A percentile compares a stretch with the other conserved stretches of the same genome.
These are phyloP conservation scores for Phaeosphaeriaceae sp. DNA, from an alignment of 2,329 filamentous ascomycete genomes.

Conservation along the genomic window DNA sequence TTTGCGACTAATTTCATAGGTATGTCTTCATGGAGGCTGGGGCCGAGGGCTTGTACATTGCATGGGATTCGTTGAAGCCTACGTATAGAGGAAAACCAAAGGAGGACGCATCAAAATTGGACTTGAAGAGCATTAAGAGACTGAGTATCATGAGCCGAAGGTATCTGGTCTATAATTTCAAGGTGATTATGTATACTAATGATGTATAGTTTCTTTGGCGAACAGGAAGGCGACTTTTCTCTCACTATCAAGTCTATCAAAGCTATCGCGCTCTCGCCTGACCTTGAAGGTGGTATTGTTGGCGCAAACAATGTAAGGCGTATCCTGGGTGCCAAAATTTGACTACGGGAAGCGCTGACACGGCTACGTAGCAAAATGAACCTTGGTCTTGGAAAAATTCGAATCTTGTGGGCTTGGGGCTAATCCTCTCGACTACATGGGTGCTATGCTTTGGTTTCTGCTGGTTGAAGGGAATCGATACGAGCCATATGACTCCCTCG, in stretches of 20 bases:
- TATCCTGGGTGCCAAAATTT: neutral
- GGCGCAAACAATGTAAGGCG: conserved; percentile 13
- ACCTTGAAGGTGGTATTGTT: conserved; percentile 33
- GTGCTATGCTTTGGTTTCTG: conserved; percentile 27
- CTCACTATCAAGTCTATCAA: conserved; percentile 63
- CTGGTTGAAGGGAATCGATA: conserved; percentile 32
- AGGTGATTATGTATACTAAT: conserved; percentile 22
- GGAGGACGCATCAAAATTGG: conserved; percentile 64
- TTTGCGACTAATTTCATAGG: neutral
- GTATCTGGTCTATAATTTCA: conserved; percentile 50
- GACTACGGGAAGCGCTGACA: conserved; percentile 9
- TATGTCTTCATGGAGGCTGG: conserved; percentile 28
- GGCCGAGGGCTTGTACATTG: conserved; percentile 57
- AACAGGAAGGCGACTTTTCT: conserved; percentile 72
- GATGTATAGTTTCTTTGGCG: conserved; percentile 71
- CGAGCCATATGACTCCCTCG: conserved; percentile 27
- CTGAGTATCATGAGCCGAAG: conserved; percentile 83
- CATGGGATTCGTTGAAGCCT: conserved; percentile 70
- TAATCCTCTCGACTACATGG: conserved; percentile 31
- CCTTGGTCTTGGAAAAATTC: conserved; percentile 36
- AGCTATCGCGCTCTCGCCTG: conserved; percentile 45
- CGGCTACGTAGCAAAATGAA: conserved; percentile 16
- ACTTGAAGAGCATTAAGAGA: conserved; percentile 66
- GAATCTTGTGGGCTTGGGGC: conserved; percentile 30
- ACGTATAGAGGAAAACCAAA: conserved; percentile 75